Evolutionary conservation across 2,329 filamentous ascomycete species (phyloP), one percentile per base, ranked within the genome.

Genomic region (Westerdykella sp.): DNA sequence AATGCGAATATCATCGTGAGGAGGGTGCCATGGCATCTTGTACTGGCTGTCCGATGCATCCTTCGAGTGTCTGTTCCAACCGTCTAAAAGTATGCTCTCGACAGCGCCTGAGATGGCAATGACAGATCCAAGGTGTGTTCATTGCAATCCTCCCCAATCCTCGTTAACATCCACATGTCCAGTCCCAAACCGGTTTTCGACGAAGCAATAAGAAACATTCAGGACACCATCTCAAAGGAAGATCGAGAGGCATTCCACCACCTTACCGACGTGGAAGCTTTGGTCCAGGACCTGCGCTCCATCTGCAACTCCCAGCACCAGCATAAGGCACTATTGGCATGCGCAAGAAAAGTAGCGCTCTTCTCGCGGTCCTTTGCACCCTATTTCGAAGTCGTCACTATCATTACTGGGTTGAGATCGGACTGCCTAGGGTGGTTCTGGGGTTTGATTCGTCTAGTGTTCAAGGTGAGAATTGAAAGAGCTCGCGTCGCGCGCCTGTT

Each of bases 311-410:
- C 47, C 13, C 40, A 38, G 34, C 46, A 48, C 16, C 41, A 48
- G 18, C 42, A 50, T 12, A 43, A 40, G 23, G 50, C 44, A 34
- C 35, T 54, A 15, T 21, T 48, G 5, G 37, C 41, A n/a, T 56
- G 50, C 38, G 48, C 43, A 12, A 42, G 44, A 31, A 60, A 56
- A 39, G 45, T 60, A 11, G 39, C 43, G n/a, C 36, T 51, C 5
- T 62, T 62, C 40, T 42, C 51, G 7, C 49, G 43, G 16, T 35
- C 41, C 11, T 56, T 62, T 45, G 50, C 53, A 23, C 48, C 53
- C 6, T 63, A 56, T 43, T 62, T 62, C 37, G 54, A 60, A 34
- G 41, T 62, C 13, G 44, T 63, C 28, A 44, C 44, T 34, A 50
- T 52, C 10, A 57, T 49, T 28, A 46, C 49, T 14, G 25, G 49